Percentiles rank a stretch among this genome's conserved stretches.
These are phyloP conservation scores for Nannizziopsis barbatae DNA, from an alignment of 2,329 filamentous ascomycete genomes.

Conservation along the genomic window DNA sequence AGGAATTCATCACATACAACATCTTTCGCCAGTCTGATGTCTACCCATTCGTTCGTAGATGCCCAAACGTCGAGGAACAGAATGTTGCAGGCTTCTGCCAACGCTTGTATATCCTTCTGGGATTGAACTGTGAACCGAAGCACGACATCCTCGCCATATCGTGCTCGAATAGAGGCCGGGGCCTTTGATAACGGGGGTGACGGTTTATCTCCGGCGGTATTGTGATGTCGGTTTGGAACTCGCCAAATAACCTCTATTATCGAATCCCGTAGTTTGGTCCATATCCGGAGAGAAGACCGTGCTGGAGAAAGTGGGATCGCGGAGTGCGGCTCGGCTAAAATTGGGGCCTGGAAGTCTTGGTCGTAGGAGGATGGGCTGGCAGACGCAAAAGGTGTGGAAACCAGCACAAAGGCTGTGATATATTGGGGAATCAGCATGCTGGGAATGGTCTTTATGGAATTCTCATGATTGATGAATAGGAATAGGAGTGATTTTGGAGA, in stretches of 20 bases:
- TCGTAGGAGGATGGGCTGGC: constrained; percentile 9
- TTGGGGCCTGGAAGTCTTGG: constrained; percentile 6
- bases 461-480: not conserved
- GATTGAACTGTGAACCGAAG: constrained; percentile 69
- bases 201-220: constrained; percentile 16
- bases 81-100: constrained; percentile 61
- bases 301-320: constrained; percentile 24
- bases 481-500: too few relatives aligned
- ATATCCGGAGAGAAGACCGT: constrained; percentile 23
- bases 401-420: constrained; percentile 3
- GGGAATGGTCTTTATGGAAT: not conserved
- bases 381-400: constrained; percentile 7
- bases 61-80: constrained; percentile 88
- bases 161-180: constrained; percentile 33
- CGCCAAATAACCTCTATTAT: constrained; percentile 37
- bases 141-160: constrained; percentile 73
- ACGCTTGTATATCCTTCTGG: constrained; percentile 54
- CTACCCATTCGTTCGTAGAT: constrained; percentile 67
- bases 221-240: constrained; percentile 21
- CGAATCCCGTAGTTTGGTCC: constrained; percentile 33
- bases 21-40: constrained; percentile 66
- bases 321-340: constrained; percentile 20
- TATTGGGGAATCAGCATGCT: constrained; percentile 8
- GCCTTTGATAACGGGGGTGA: constrained; percentile 18
- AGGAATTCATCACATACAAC: constrained; percentile 42